phyloP scores from a whole-genome alignment of 371 early-diverging fungal species.

The Mucor saturninus region DNA sequence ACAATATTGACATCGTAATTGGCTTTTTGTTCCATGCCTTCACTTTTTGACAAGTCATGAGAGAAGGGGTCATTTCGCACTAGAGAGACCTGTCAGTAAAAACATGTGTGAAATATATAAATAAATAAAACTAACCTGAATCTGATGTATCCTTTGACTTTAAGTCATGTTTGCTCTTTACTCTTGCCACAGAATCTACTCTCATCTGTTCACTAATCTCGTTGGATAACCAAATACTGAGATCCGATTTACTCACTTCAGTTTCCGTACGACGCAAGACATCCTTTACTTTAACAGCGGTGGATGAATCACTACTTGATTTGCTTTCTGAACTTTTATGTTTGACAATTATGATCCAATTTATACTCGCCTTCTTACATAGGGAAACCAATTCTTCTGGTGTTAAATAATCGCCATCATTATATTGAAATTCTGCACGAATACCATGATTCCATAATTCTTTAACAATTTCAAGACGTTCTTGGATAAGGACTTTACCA shows the following conservation, averaged over 20 bases:
- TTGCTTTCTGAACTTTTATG: slow-evolving; percentile 52
- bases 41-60: slow-evolving; percentile 43
- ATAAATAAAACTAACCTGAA: slow-evolving; percentile 33
- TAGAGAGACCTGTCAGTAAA: not conserved
- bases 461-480: slow-evolving; percentile 72
- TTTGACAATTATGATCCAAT: slow-evolving; percentile 82
- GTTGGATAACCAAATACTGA: slow-evolving; percentile 63
- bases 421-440: slow-evolving; percentile 76
- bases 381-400: slow-evolving; percentile 66
- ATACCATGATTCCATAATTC: slow-evolving; percentile 79
- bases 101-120: not conserved
- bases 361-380: slow-evolving; percentile 75
- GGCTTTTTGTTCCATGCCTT: slow-evolving; percentile 37
- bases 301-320: slow-evolving; percentile 20
- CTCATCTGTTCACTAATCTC: slow-evolving; percentile 75
- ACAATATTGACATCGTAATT: slow-evolving; percentile 52
- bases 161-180: slow-evolving; percentile 60
- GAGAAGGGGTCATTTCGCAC: slow-evolving; percentile 37
- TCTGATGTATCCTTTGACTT: slow-evolving; percentile 56
- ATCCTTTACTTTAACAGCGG: slow-evolving; percentile 77
- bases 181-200: slow-evolving; percentile 54
- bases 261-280: slow-evolving; percentile 68
- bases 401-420: slow-evolving; percentile 73
- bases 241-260: slow-evolving; percentile 55
- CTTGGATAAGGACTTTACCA: slow-evolving; percentile 71